phyloP scores from a whole-genome alignment of 331 rosid species.

The Quercus lobata region DNA sequence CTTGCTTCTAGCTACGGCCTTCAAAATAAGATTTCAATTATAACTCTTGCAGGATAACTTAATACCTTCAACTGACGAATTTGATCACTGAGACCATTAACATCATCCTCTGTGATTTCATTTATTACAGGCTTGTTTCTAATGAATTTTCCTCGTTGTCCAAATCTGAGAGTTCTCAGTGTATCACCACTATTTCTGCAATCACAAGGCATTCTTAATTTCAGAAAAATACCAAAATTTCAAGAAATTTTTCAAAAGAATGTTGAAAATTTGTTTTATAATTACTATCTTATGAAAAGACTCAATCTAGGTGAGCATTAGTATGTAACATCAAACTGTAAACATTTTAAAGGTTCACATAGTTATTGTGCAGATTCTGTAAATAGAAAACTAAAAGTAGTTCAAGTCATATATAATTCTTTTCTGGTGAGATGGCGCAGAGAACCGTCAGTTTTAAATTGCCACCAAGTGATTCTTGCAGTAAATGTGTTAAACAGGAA shows the following conservation, averaged over 20 bases:
- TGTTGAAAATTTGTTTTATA: not conserved
- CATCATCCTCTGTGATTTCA: slow-evolving; percentile 91
- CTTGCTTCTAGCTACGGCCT: not conserved
- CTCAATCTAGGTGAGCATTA: not conserved
- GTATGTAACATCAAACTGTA: not conserved
- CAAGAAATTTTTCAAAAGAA: not conserved
- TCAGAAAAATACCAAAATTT: not conserved
- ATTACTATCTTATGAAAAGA: not conserved
- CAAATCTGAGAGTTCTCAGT: slow-evolving; percentile 80
- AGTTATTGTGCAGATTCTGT: not conserved
- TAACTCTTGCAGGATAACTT: not conserved
- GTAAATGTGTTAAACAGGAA: slow-evolving; percentile 74
- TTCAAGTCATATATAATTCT: slow-evolving; percentile 44
- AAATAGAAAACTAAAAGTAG: not conserved
- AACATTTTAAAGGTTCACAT: not conserved
- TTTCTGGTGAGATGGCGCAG: slow-evolving; percentile 68
- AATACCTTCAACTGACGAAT: slow-evolving; percentile 89
- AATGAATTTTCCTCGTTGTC: slow-evolving; percentile 73
- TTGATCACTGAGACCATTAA: slow-evolving; percentile 88
- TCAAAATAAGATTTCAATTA: slow-evolving; percentile 13
- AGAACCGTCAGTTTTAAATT: slow-evolving; percentile 84
- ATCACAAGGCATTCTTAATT: slow-evolving; percentile 27
- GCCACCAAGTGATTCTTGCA: slow-evolving; percentile 85
- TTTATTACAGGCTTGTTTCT: slow-evolving; percentile 81
- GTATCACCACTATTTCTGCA: slow-evolving; percentile 72